phyloP scores from a whole-genome alignment of 306 rosid species.

The Betula pendula region DNA sequence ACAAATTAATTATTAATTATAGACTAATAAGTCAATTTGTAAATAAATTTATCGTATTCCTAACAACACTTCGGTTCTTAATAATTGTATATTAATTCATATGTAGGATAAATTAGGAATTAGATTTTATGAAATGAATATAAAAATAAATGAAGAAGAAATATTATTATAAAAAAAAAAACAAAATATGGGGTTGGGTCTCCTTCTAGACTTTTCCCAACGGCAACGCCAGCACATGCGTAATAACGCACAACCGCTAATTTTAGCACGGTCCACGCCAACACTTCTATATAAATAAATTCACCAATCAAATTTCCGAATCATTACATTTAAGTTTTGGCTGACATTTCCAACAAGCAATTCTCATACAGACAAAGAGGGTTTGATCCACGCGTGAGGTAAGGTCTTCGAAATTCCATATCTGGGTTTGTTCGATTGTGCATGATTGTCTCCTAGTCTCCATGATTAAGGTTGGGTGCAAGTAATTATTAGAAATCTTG shows the following conservation, averaged over 20 bases:
- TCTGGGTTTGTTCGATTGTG: constrained; percentile 3
- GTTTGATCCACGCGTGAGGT: constrained; percentile 18
- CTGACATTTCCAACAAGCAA: not conserved
- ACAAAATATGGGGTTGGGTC: not conserved
- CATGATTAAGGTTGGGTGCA: constrained; percentile 5
- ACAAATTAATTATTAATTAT: too few species aligned
- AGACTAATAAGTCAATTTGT: too few species aligned
- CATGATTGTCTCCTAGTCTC: not conserved
- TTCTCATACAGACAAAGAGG: not conserved
- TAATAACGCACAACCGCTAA: not conserved
- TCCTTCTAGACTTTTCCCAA: not conserved
- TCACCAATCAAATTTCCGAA: not conserved
- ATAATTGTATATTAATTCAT: too few species aligned
- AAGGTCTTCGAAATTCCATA: constrained; percentile 10
- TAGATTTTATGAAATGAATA: too few species aligned
- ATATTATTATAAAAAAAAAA: too few species aligned
- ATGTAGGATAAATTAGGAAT: too few species aligned
- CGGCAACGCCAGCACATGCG: constrained; percentile 29
- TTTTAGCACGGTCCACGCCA: not conserved
- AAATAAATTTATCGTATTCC: too few species aligned
- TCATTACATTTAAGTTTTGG: not conserved
- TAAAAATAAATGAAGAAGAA: too few species aligned
- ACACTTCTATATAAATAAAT: not conserved
- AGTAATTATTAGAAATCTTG: not conserved
- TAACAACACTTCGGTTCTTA: too few species aligned